phyloP scores from a whole-genome alignment of 1,284 basidiomycete species.

The Cerrena zonata region DNA sequence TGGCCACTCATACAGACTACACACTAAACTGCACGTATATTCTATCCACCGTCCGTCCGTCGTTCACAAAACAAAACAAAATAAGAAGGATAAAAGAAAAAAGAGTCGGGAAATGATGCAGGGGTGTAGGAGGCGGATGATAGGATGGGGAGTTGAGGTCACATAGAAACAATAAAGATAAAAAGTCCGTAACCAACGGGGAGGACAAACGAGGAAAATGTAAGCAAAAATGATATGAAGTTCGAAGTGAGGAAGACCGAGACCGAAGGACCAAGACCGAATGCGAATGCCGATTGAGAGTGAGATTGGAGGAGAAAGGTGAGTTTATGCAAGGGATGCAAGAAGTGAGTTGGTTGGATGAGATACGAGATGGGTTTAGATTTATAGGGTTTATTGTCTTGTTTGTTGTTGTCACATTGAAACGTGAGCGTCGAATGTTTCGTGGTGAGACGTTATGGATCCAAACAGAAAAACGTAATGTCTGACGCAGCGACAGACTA shows the following conservation, averaged over 20 bases:
- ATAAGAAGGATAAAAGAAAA: background rate
- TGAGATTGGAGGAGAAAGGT: too few relatives aligned
- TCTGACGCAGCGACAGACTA: too few relatives aligned
- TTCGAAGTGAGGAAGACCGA: background rate
- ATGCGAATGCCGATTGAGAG: too few relatives aligned
- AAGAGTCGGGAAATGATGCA: background rate
- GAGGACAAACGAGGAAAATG: background rate
- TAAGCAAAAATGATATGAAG: background rate
- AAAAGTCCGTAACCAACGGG: background rate
- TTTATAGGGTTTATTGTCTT: background rate
- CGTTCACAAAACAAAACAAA: background rate
- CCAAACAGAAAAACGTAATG: too few relatives aligned
- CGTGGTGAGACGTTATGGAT: too few relatives aligned
- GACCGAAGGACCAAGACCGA: background rate
- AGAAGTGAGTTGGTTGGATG: too few relatives aligned
- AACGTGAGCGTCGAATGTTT: too few relatives aligned
- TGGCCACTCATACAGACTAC: background rate
- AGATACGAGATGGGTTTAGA: too few relatives aligned
- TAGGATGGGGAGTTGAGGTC: too few relatives aligned
- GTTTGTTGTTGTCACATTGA: too few relatives aligned
- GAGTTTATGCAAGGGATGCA: too few relatives aligned
- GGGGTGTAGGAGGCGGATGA: background rate
- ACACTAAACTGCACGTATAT: background rate
- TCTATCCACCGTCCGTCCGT: background rate
- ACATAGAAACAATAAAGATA: background rate